Conservation (phyloP, 441 rosid species). For the Jatropha multifida region DNA sequence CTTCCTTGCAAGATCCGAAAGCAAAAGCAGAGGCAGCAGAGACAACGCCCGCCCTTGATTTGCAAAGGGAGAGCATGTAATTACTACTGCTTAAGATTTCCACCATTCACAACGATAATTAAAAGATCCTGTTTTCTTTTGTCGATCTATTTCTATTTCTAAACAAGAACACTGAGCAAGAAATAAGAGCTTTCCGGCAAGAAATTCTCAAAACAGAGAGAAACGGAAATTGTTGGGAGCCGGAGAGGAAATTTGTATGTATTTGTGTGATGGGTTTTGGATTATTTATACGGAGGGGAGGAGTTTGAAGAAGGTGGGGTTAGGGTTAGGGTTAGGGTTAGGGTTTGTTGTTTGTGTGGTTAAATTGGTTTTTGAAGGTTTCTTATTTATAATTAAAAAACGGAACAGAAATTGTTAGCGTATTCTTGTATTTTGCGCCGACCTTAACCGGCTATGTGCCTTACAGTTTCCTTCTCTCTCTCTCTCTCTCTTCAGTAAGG, state of each 20-base stretch:
- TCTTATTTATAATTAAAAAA: background rate
- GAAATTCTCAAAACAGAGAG: background rate
- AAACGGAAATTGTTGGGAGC: background rate
- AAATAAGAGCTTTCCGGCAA: background rate
- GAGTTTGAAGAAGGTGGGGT: background rate
- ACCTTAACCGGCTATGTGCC: background rate
- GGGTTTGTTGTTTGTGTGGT: background rate
- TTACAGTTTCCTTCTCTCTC: background rate
- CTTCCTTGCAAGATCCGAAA: conserved; percentile 96
- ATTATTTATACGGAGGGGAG: background rate
- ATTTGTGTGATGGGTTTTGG: background rate
- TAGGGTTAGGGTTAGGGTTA: conserved; percentile 11
- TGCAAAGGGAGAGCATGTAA: conserved; percentile 81
- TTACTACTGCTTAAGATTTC: conserved; percentile 54
- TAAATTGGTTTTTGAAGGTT: background rate
- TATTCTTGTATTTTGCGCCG: background rate
- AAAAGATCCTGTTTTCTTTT: background rate
- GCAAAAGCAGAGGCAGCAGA: conserved; percentile 66
- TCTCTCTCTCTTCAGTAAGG: background rate
- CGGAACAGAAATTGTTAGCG: background rate
- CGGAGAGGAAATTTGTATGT: background rate
- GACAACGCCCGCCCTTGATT: conserved; percentile 75
- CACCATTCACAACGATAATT: conserved; percentile 85
- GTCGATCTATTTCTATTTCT: conserved; percentile 10
- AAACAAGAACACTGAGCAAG: background rate